Base-by-base conservation (phyloP, 305 asterid genomes). In the Fraxinus velutina region DNA sequence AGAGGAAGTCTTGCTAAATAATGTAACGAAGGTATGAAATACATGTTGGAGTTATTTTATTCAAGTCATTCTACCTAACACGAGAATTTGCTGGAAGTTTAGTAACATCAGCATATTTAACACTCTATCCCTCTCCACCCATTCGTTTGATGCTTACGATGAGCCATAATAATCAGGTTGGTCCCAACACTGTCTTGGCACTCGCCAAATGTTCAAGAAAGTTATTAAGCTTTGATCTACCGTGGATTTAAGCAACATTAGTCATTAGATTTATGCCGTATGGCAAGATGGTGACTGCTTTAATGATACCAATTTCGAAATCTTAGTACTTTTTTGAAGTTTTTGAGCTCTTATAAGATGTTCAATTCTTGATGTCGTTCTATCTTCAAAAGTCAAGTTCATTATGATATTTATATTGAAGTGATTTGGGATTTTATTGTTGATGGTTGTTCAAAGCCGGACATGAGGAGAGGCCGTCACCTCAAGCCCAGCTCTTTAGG, bases 1-100 rank as follows among this genome's bases (percentile, higher is more conserved):
- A 91, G 83, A 83, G 73, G 95, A 92, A 79, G 96, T 94, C 68
- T 86, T 88, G 68, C 89, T 94, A 83, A 94, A 94, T 85, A 79
- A 83, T 81, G 83, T 92, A 81, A 78, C 88, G 21, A 84, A 83
- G 92, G 98, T 94, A 91, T 22, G 81, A 42, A 57, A 39, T 47
- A 12, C 15, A 6, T 12, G 50, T 10, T 50, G 0, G 21, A 50
- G 13, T 13, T 33, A n/a, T 27, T 9, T 32, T 32, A 32, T 32
- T 32, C 34, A 32, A 71, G 66, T 70, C 12, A 78, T 68, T 50
- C 78, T 55, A 55, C 8, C 24, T 1, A 17, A 55, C 66, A n/a
- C 10, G 24, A 55, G n/a, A 55, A n/a, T 55, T 5, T 0, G 66
- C 66, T n/a, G 24, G 2, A 15, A 17, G 66, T n/a, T 55, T 55